phyloP scores from a whole-genome alignment of 495 filamentous ascomycete species.

The Xylaria castorea region DNA sequence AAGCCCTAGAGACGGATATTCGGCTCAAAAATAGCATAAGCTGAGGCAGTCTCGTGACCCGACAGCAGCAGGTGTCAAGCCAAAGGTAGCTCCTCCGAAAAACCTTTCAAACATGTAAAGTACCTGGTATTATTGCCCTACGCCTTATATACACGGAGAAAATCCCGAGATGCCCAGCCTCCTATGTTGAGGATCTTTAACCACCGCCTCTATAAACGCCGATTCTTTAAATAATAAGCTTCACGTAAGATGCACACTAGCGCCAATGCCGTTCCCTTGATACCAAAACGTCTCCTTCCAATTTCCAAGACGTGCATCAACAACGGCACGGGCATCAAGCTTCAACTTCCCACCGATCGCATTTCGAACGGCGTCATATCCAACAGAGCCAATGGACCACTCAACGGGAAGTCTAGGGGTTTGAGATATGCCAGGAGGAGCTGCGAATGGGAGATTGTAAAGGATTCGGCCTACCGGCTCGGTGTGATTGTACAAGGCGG shows the following conservation, averaged over 20 bases:
- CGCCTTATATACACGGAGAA: neutral
- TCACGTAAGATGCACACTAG: constrained; percentile 60
- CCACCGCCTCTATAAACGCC: constrained; percentile 15
- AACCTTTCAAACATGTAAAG: neutral
- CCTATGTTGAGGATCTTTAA: neutral
- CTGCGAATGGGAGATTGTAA: constrained; percentile 75
- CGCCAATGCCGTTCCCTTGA: constrained; percentile 74
- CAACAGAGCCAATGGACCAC: constrained; percentile 76
- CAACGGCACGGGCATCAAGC: constrained; percentile 77
- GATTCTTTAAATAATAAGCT: neutral
- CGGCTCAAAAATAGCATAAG: constrained; percentile 3
- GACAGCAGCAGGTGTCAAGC: neutral
- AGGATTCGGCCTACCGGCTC: constrained; percentile 77
- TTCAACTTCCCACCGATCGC: constrained; percentile 85
- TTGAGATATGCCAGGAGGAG: constrained; percentile 72
- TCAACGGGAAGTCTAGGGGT: constrained; percentile 82
- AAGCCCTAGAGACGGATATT: neutral
- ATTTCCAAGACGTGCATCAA: constrained; percentile 71
- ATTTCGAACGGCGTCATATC: constrained; percentile 78
- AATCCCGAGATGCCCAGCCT: constrained; percentile 7
- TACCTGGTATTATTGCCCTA: neutral
- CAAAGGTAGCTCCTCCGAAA: neutral
- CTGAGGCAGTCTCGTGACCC: constrained; percentile 5
- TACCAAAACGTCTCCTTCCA: constrained; percentile 76
- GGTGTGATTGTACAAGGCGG: constrained; percentile 81